A percentile compares a stretch with the other conserved stretches of the same genome.
These are phyloP conservation scores for Drechslera avenae DNA, from an alignment of 2,329 filamentous ascomycete species.

Conservation along the genomic window DNA sequence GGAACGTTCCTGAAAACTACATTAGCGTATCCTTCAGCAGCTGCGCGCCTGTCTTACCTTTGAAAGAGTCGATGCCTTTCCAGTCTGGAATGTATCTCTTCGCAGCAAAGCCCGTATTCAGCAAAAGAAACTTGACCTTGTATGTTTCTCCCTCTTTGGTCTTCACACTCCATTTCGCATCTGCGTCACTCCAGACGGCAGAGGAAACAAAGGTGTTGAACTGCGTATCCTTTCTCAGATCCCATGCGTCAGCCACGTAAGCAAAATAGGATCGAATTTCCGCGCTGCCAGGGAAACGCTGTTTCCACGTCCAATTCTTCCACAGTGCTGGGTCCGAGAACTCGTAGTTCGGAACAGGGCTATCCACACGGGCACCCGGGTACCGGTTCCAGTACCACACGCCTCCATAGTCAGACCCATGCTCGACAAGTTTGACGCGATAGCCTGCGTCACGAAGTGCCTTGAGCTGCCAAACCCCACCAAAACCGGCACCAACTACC, in stretches of 20 bases:
- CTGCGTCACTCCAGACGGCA: constrained; percentile 48
- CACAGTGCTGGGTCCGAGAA: constrained; percentile 27
- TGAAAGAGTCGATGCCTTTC: constrained; percentile 41
- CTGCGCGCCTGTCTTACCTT: constrained; percentile 15
- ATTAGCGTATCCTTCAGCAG: background rate
- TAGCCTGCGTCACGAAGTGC: constrained; percentile 30
- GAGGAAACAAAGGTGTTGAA: constrained; percentile 53
- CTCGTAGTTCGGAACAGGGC: constrained; percentile 26
- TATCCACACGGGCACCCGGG: constrained; percentile 37
- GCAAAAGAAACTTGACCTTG: constrained; percentile 53
- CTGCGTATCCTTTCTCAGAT: constrained; percentile 25
- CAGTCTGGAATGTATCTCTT: constrained; percentile 52
- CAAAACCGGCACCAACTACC: constrained; percentile 37
- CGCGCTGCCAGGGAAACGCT: constrained; percentile 26
- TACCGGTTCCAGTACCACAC: constrained; percentile 40
- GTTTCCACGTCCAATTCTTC: constrained; percentile 25
- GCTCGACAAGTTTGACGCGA: constrained; percentile 29
- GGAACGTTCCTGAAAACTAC: constrained; percentile 35
- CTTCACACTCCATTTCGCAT: constrained; percentile 52
- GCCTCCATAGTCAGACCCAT: constrained; percentile 25
- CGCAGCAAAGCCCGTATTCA: constrained; percentile 54
- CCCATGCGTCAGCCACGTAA: constrained; percentile 25
- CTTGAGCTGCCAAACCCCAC: constrained; percentile 36
- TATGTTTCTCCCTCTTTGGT: constrained; percentile 50
- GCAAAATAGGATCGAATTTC: constrained; percentile 30